Conservation (phyloP, 495 filamentous ascomycete species). For the Hypomontagnella submonticulosa region DNA sequence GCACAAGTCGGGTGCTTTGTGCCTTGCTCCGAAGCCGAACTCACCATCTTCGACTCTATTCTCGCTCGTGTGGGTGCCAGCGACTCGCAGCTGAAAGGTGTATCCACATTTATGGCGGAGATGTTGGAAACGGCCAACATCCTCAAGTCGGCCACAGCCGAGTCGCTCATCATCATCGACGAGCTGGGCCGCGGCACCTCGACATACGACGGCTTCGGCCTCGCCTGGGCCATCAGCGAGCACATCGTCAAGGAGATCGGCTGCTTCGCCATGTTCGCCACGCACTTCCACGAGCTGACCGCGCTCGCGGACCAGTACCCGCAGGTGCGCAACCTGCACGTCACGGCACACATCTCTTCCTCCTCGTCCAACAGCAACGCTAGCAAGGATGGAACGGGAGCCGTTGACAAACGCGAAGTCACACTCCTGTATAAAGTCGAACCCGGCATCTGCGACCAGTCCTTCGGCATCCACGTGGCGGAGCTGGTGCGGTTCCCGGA, state of each 20-base stretch:
- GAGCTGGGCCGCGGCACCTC: conserved; percentile 98
- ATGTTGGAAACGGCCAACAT: conserved; percentile 99
- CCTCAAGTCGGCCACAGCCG: conserved; percentile 92
- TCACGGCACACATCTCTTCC: conserved; percentile 87
- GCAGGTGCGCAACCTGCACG: conserved; percentile 92
- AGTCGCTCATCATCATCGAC: conserved; percentile 97
- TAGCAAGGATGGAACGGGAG: too few species aligned
- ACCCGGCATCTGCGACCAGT: conserved; percentile 94
- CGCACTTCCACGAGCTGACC: conserved; percentile 98
- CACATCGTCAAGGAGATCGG: conserved; percentile 96
- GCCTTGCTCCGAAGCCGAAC: conserved; percentile 86
- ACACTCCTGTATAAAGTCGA: conserved; percentile 97
- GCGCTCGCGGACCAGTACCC: conserved; percentile 85
- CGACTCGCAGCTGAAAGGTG: conserved; percentile 96
- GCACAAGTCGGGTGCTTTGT: conserved; percentile 98
- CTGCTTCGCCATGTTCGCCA: conserved; percentile 93
- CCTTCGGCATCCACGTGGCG: conserved; percentile 97
- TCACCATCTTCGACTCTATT: conserved; percentile 98
- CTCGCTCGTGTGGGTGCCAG: conserved; percentile 95
- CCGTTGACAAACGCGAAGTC: conserved; percentile 80
- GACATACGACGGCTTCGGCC: conserved; percentile 97
- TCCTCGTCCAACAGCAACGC: conserved; percentile 37
- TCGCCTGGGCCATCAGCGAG: conserved; percentile 98
- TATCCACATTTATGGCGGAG: conserved; percentile 99
- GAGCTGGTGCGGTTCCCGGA: conserved; percentile 97